Evolutionary conservation across 1,284 basidiomycete species (phyloP).

Genomic region (Ganoderma boninense): DNA sequence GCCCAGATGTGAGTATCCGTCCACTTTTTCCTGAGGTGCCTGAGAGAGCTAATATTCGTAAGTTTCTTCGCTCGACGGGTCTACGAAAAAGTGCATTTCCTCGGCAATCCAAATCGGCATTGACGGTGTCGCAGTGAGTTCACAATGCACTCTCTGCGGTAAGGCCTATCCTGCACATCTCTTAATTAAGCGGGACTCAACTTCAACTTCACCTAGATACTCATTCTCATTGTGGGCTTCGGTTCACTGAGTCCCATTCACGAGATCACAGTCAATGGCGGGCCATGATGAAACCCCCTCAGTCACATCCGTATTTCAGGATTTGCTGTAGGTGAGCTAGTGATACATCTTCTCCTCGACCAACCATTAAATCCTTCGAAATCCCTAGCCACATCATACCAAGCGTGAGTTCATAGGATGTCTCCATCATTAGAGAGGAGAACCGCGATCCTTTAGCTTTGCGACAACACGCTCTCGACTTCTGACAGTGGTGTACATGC

Average conservation of each 20-base stretch:
- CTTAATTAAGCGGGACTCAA: not conserved
- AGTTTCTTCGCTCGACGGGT: conserved; percentile 20
- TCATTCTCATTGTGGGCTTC: not conserved
- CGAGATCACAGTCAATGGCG: not conserved
- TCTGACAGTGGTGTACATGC: not conserved
- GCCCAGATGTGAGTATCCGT: conserved; percentile 6
- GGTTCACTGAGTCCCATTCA: not conserved
- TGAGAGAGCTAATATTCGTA: not conserved
- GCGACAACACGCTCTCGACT: not conserved
- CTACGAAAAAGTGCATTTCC: not conserved
- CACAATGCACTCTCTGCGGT: not conserved
- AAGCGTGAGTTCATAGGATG: not conserved
- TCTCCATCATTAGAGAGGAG: not conserved
- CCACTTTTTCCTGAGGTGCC: not conserved
- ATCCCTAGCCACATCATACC: not conserved
- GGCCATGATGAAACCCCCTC: not conserved
- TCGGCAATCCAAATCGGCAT: not conserved
- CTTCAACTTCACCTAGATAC: not conserved
- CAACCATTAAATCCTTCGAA: not conserved
- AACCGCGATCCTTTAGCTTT: not conserved
- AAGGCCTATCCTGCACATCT: not conserved
- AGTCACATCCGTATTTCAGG: too few relatives aligned
- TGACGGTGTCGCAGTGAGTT: not conserved
- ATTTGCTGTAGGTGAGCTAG: not conserved
- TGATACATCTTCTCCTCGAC: not conserved